These are phyloP conservation scores for Sarocladiaceae sp. DNA, from an alignment of 2,329 filamentous ascomycete species.

Conservation along the genomic window DNA sequence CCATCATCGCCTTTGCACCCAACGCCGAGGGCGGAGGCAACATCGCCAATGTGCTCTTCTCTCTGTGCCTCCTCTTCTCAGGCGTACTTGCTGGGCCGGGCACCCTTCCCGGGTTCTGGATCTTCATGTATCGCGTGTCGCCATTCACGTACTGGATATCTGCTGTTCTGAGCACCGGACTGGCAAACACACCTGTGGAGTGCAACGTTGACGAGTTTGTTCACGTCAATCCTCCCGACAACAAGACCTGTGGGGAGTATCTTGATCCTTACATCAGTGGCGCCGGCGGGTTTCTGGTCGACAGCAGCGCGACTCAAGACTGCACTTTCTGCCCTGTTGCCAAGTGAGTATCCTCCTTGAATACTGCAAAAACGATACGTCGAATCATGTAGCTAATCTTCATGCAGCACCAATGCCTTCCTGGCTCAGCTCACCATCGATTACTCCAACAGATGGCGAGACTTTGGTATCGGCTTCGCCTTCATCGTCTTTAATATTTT, in stretches of 20 bases:
- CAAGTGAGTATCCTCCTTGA: no score
- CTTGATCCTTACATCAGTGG: conserved; percentile 36
- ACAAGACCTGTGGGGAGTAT: conserved; percentile 50
- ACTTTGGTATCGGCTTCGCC: conserved; percentile 49
- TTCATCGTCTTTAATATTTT: conserved; percentile 48
- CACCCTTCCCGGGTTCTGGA: conserved; percentile 62
- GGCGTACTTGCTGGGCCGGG: conserved; percentile 53
- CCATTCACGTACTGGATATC: conserved; percentile 35
- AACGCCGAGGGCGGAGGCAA: conserved; percentile 62
- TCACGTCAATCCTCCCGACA: conserved; percentile 49
- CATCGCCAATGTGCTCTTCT: conserved; percentile 60
- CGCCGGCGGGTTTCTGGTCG: conserved; percentile 43
- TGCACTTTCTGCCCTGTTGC: conserved; percentile 44
- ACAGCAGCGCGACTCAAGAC: conserved; percentile 40
- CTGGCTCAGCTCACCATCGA: conserved; percentile 33
- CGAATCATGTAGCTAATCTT: no score
- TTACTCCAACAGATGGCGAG: conserved; percentile 47
- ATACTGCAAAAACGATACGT: no score
- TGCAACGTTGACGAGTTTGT: conserved; percentile 62
- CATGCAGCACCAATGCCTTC: conserved; percentile 32
- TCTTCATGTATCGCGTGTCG: conserved; percentile 64
- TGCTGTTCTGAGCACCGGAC: conserved; percentile 20
- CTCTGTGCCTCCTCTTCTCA: conserved; percentile 59
- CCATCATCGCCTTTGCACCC: conserved; percentile 57
- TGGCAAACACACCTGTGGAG: conserved; percentile 20